Percentiles rank a stretch among this genome's conserved stretches.
Conservation (phyloP, 805 yeast genomes). For the Lachancea mirantina region DNA sequence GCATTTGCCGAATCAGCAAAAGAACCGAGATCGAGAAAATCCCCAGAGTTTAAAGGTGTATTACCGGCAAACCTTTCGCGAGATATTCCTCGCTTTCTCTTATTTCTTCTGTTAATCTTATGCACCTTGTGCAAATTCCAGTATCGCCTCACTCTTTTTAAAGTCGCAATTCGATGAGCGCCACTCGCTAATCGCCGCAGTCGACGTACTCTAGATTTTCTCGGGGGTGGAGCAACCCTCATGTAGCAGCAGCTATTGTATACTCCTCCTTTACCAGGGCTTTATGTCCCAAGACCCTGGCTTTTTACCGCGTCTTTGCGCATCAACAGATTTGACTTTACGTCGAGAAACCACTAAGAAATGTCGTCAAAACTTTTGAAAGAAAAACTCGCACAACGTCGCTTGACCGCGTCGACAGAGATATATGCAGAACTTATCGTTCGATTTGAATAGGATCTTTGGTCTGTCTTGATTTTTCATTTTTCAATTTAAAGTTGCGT, state of each 20-base stretch:
- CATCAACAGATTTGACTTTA: too few species aligned
- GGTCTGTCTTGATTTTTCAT: too few species aligned
- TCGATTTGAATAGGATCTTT: too few species aligned
- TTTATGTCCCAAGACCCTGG: too few species aligned
- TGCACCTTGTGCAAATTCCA: slow-evolving; percentile 23
- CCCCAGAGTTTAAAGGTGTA: slow-evolving; percentile 15
- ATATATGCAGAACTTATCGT: too few species aligned
- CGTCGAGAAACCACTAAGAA: too few species aligned
- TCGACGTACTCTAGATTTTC: slow-evolving; percentile 20
- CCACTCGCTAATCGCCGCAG: slow-evolving; percentile 13
- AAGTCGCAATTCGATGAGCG: slow-evolving; percentile 14
- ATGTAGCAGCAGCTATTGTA: slow-evolving; percentile 12
- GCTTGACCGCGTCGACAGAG: too few species aligned
- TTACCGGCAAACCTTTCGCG: not conserved
- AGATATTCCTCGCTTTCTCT: not conserved
- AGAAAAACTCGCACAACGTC: too few species aligned
- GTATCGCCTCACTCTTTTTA: slow-evolving; percentile 16
- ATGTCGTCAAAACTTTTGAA: too few species aligned
- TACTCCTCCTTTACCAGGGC: too few species aligned
- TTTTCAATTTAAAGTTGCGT: too few species aligned
- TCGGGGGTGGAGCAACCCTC: slow-evolving; percentile 31
- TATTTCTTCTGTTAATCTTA: slow-evolving; percentile 6
- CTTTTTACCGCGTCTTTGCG: too few species aligned
- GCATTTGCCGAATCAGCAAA: slow-evolving; percentile 5
- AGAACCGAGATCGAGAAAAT: slow-evolving; percentile 15